These are phyloP conservation scores for Alternaria ethzedia DNA, from an alignment of 2,329 filamentous ascomycete species.

Conservation along the genomic window DNA sequence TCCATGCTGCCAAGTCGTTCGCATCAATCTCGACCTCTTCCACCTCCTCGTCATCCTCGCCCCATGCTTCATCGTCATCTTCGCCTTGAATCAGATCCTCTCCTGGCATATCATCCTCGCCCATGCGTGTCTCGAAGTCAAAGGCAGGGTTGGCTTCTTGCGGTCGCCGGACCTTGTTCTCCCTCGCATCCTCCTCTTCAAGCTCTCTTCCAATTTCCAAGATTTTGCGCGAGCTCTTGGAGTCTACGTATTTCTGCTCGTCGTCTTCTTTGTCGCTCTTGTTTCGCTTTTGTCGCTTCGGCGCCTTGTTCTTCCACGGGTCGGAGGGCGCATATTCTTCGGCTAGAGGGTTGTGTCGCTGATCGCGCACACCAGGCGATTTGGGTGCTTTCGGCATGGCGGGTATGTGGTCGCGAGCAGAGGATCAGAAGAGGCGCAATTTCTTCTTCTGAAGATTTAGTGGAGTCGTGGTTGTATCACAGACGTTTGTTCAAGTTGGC, in stretches of 20 bases:
- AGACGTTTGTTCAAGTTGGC: neutral
- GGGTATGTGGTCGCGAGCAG: neutral
- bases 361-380: slow-evolving; percentile 61
- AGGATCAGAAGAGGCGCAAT: neutral
- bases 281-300: slow-evolving; percentile 67
- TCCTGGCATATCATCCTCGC: slow-evolving; percentile 51
- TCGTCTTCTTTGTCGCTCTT: slow-evolving; percentile 60
- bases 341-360: slow-evolving; percentile 88
- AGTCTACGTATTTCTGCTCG: slow-evolving; percentile 79
- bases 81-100: slow-evolving; percentile 60
- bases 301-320: slow-evolving; percentile 71
- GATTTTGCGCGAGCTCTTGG: slow-evolving; percentile 87
- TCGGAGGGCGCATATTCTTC: slow-evolving; percentile 80
- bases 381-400: slow-evolving; percentile 80
- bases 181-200: slow-evolving; percentile 76
- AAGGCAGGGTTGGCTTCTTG: slow-evolving; percentile 69
- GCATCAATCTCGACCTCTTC: slow-evolving; percentile 80
- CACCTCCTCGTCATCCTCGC: slow-evolving; percentile 78
- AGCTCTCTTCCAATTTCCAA: slow-evolving; percentile 88
- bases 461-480: neutral
- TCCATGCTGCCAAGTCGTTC: slow-evolving; percentile 86
- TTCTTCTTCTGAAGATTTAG: neutral
- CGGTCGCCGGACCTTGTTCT: slow-evolving; percentile 51
- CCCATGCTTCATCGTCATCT: slow-evolving; percentile 68
- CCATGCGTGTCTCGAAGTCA: slow-evolving; percentile 78